Base-by-base conservation (phyloP, 371 early-diverging fungal species). In the Syncephalastrum contaminatum region DNA sequence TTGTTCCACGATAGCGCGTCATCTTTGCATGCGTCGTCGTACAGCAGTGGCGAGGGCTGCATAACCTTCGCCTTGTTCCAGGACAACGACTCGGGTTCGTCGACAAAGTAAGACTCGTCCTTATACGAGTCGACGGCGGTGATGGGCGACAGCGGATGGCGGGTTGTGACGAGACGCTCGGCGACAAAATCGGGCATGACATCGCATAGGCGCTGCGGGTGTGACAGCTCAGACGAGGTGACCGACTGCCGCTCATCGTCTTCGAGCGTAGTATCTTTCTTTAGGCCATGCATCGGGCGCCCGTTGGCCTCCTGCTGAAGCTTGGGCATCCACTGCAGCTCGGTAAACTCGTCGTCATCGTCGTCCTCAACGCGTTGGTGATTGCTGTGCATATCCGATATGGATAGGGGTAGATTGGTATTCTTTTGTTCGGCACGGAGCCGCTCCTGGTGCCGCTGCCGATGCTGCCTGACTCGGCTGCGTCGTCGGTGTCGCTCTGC, bases 141-240 rank as follows among this genome's bases (percentile, higher is more conserved):
- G 46, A 27, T 48, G 4, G 68, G 58, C 10, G 72, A 68, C 15
- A 64, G 53, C 7, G 72, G 72, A 42, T 65, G 68, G 21, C 36
- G 57, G 6, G 59, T 14, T 36, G 25, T 30, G 36, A 30, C 10
- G 19, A 25, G 50, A 49, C 25, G 53, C 44, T 15, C 19, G 40
- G 53, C 53, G 20, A 42, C 20, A 4, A 30, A 8, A 30, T 30
- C 36, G 36, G 36, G 36, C 36, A 30, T 30, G 36, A 30, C 36
- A 12, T 30, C 36, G 36, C 36, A 12, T 6, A 30, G 36, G 36
- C 36, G 36, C 36, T 30, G 36, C 2, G 36, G 36, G 36, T 30
- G 36, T 30, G 36, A 30, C 12, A 30, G 12, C 36, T 30, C 36
- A 12, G 36, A 30, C 7, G 36, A 30, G 36, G 36, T 10, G 2